Evolutionary conservation across 495 filamentous ascomycete species (phyloP).

Genomic region (Pyrenula aspistea): DNA sequence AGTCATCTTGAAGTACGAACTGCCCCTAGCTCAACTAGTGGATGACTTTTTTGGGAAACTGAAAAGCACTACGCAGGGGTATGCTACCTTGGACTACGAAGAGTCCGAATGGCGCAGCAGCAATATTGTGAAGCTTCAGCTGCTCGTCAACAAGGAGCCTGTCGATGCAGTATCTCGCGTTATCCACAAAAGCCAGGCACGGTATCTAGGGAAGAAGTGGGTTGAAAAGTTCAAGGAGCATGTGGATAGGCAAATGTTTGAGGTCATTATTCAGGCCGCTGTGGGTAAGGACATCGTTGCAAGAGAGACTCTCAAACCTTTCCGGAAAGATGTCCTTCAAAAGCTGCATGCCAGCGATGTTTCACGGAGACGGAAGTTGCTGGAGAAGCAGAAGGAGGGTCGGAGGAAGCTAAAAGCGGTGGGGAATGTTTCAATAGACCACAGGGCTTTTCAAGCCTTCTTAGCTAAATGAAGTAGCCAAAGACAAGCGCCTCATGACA

Average conservation of each 20-base stretch:
- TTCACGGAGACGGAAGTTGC: conserved; percentile 64
- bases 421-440: conserved; percentile 80
- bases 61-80: conserved; percentile 76
- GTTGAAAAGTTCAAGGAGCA: conserved; percentile 96
- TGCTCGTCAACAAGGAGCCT: conserved; percentile 83
- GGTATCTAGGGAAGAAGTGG: conserved; percentile 70
- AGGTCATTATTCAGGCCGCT: conserved; percentile 88
- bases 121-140: conserved; percentile 77
- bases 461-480: conserved; percentile 59
- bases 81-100: conserved; percentile 87
- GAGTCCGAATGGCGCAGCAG: conserved; percentile 77
- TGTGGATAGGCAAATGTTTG: conserved; percentile 91
- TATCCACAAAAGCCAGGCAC: conserved; percentile 67
- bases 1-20: conserved; percentile 86
- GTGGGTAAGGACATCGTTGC: conserved; percentile 77
- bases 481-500: too few species aligned
- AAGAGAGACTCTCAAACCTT: conserved; percentile 90
- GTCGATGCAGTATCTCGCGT: conserved; percentile 92
- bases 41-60: conserved; percentile 97
- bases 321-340: conserved; percentile 84
- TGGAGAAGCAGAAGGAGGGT: conserved; percentile 97
- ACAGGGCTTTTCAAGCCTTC: conserved; percentile 87
- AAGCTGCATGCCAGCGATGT: conserved; percentile 93
- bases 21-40: conserved; percentile 79
- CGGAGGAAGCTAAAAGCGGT: conserved; percentile 67